Percentiles rank a stretch among this genome's conserved stretches.
Conservation (phyloP, 1,284 basidiomycete species). For the Apiotrichum domesticum region DNA sequence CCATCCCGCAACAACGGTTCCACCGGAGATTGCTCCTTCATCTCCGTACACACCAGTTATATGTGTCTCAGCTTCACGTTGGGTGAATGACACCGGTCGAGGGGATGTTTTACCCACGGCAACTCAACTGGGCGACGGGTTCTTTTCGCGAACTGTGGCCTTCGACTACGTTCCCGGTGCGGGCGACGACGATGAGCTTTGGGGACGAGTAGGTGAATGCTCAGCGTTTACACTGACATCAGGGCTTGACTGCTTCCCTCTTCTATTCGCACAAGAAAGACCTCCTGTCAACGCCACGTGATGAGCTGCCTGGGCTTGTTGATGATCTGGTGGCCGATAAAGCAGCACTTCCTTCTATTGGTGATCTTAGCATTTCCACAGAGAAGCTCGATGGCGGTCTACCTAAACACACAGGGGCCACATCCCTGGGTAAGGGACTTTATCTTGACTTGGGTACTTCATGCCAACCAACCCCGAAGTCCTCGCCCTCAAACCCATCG, state of each 20-base stretch:
- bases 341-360: too few relatives aligned
- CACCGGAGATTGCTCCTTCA: slow-evolving; percentile 25
- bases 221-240: background rate
- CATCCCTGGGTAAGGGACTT: slow-evolving; percentile 14
- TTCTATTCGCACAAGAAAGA: slow-evolving; percentile 33
- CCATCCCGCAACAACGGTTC: slow-evolving; percentile 33
- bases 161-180: slow-evolving; percentile 47
- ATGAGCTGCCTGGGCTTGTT: slow-evolving; percentile 33
- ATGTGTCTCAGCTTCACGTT: slow-evolving; percentile 44
- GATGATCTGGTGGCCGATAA: slow-evolving; percentile 21
- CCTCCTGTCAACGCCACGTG: slow-evolving; percentile 28
- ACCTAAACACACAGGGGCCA: background rate
- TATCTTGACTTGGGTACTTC: slow-evolving; percentile 26
- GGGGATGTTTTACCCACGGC: slow-evolving; percentile 30
- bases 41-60: slow-evolving; percentile 42
- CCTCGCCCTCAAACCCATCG: too few relatives aligned
- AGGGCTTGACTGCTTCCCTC: slow-evolving; percentile 38
- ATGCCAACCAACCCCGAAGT: too few relatives aligned
- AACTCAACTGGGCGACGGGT: slow-evolving; percentile 21
- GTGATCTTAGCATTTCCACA: too few relatives aligned
- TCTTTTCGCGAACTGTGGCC: slow-evolving; percentile 30
- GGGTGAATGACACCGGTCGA: slow-evolving; percentile 24
- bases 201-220: slow-evolving; percentile 35
- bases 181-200: slow-evolving; percentile 48
- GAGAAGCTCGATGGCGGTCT: too few relatives aligned